Percentiles rank a stretch among this genome's conserved stretches.
These are phyloP conservation scores for Phanerochaete sordida DNA, from an alignment of 768 basidiomycete species.

Conservation along the genomic window DNA sequence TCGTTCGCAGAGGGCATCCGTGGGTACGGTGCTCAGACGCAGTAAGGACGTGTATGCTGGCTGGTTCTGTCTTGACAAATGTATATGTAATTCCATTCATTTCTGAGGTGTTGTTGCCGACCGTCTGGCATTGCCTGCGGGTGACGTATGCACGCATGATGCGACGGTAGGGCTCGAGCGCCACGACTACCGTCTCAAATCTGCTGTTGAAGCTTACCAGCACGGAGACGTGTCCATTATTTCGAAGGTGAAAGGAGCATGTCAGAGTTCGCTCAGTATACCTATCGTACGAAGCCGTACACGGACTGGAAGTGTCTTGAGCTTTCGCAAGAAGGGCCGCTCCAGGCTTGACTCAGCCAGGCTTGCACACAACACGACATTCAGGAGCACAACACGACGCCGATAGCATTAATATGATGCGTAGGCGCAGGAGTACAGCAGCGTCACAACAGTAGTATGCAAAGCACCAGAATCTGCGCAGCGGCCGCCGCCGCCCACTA, in stretches of 20 bases:
- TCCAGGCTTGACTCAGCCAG: too few relatives aligned
- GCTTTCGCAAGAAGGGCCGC: too few relatives aligned
- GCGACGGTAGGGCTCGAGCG: too few relatives aligned
- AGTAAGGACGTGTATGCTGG: constrained; percentile 27
- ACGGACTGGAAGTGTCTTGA: too few relatives aligned
- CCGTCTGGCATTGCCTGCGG: not conserved
- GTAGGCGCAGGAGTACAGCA: not conserved
- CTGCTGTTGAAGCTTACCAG: too few relatives aligned
- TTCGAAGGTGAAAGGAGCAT: too few relatives aligned
- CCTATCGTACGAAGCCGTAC: too few relatives aligned
- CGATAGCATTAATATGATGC: not conserved
- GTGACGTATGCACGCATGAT: too few relatives aligned
- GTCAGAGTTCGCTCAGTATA: too few relatives aligned
- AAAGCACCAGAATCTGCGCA: not conserved
- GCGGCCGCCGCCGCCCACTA: not conserved
- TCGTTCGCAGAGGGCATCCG: constrained; percentile 88
- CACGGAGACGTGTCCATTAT: too few relatives aligned
- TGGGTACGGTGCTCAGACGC: constrained; percentile 89
- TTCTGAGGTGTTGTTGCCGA: not conserved
- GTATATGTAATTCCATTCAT: not conserved
- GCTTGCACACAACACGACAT: not conserved
- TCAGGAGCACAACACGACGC: not conserved
- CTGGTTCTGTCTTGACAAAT: not conserved
- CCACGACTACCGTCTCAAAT: too few relatives aligned
- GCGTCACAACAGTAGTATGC: not conserved